Conservation (phyloP, 2,329 filamentous ascomycete genomes). For the Didymella keratinophila region DNA sequence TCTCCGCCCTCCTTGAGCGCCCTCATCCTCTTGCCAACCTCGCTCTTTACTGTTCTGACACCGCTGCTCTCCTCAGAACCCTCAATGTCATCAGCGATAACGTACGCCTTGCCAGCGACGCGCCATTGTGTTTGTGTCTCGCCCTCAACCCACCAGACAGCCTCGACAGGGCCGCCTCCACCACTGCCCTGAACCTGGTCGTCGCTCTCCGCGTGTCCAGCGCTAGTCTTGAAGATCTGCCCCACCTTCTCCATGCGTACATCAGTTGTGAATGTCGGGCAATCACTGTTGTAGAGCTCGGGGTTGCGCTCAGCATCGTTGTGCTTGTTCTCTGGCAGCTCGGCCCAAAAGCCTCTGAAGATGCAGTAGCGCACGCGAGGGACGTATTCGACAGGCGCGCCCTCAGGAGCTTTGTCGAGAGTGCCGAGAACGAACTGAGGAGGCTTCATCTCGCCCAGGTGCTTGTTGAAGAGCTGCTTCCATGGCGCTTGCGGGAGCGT, state of each 20-base stretch:
- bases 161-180: slow-evolving; percentile 78
- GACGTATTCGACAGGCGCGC: slow-evolving; percentile 52
- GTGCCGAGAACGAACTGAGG: slow-evolving; percentile 62
- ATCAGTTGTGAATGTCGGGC: slow-evolving; percentile 87
- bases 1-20: slow-evolving; percentile 54
- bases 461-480: slow-evolving; percentile 59
- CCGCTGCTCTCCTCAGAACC: slow-evolving; percentile 61
- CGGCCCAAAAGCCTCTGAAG: slow-evolving; percentile 83
- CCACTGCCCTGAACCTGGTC: slow-evolving; percentile 61
- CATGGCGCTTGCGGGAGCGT: slow-evolving; percentile 58
- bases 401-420: slow-evolving; percentile 53
- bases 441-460: slow-evolving; percentile 58
- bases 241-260: slow-evolving; percentile 82
- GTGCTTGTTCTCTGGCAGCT: slow-evolving; percentile 73
- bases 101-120: slow-evolving; percentile 76
- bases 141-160: slow-evolving; percentile 79
- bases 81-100: slow-evolving; percentile 75
- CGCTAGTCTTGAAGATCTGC: slow-evolving; percentile 68
- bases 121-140: slow-evolving; percentile 82
- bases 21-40: slow-evolving; percentile 70
- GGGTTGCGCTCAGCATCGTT: slow-evolving; percentile 79
- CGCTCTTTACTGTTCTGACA: slow-evolving; percentile 65
- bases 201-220: slow-evolving; percentile 55
- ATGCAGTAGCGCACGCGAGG: slow-evolving; percentile 79
- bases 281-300: slow-evolving; percentile 74